Conservation (phyloP, 331 rosid species). For the Prunus yedoensis region DNA sequence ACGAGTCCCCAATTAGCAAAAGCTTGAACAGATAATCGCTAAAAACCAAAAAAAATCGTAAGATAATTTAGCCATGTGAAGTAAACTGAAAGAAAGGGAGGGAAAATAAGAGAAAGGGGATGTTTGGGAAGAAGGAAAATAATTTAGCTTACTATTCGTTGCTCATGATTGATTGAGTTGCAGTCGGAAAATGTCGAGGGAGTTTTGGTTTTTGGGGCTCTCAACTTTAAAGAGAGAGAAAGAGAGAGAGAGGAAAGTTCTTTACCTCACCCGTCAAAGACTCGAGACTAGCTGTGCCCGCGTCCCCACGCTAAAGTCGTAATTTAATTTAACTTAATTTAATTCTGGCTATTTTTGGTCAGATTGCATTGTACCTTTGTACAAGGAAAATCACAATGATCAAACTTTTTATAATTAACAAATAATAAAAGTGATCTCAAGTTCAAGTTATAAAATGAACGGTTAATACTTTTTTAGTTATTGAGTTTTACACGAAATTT, state of each 20-base stretch:
- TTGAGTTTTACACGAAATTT: too few species aligned
- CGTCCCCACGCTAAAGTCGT: too few species aligned
- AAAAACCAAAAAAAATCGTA: conserved; percentile 2
- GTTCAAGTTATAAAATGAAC: too few species aligned
- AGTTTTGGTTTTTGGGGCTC: background rate
- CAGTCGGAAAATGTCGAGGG: background rate
- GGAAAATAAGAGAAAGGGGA: background rate
- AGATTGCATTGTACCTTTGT: too few species aligned
- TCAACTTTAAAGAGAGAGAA: background rate
- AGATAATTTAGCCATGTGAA: background rate
- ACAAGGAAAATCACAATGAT: too few species aligned
- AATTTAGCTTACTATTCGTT: conserved; percentile 60
- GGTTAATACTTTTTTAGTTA: too few species aligned
- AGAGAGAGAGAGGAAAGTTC: background rate
- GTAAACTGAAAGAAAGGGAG: background rate
- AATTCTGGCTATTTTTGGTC: too few species aligned
- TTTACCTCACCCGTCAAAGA: background rate
- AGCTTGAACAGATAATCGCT: conserved; percentile 98
- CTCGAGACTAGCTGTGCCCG: too few species aligned
- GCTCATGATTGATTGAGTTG: conserved; percentile 47
- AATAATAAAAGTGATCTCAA: too few species aligned
- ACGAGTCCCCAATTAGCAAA: conserved; percentile 90
- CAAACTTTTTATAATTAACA: too few species aligned
- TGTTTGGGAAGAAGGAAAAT: conserved; percentile 4
- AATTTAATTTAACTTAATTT: too few species aligned